Conservation (phyloP, 2,329 filamentous ascomycete genomes). For the Kalmusia sp. region DNA sequence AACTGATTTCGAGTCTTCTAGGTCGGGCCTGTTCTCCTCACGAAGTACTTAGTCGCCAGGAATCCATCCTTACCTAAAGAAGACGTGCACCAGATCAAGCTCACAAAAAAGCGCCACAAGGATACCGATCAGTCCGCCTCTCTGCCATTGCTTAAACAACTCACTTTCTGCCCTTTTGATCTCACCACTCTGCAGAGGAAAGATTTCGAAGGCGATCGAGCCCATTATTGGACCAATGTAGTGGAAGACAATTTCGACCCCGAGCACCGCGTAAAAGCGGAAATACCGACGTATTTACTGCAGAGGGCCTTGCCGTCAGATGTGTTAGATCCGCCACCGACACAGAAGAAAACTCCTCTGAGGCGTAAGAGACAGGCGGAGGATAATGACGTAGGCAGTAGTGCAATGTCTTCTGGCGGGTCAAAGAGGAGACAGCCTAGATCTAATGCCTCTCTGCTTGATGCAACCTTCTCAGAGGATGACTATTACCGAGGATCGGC, state of each 20-base stretch:
- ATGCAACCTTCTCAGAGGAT: not conserved
- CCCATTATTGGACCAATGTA: slow-evolving; percentile 28
- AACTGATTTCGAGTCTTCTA: too few species aligned
- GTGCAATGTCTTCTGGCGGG: not conserved
- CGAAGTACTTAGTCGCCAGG: slow-evolving; percentile 23
- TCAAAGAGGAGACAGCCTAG: not conserved
- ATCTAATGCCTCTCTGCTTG: not conserved
- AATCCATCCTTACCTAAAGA: slow-evolving; percentile 16
- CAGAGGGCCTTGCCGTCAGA: slow-evolving; percentile 35
- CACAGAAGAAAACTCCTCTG: slow-evolving; percentile 12
- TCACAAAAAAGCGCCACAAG: slow-evolving; percentile 35
- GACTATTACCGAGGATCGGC: not conserved
- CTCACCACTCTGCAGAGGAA: slow-evolving; percentile 37
- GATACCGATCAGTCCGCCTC: slow-evolving; percentile 15
- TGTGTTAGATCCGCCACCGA: slow-evolving; percentile 23
- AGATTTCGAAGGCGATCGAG: slow-evolving; percentile 37
- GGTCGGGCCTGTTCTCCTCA: slow-evolving; percentile 43
- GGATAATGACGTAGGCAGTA: not conserved
- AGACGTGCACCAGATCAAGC: slow-evolving; percentile 34
- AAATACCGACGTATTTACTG: slow-evolving; percentile 45
- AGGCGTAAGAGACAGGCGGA: slow-evolving; percentile 22
- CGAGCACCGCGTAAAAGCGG: slow-evolving; percentile 40
- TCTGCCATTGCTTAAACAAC: slow-evolving; percentile 33
- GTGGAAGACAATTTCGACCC: slow-evolving; percentile 38
- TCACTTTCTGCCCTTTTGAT: slow-evolving; percentile 46